These are phyloP conservation scores for Tylopilus orsonianus DNA, from an alignment of 1,284 basidiomycete species.

Conservation along the genomic window DNA sequence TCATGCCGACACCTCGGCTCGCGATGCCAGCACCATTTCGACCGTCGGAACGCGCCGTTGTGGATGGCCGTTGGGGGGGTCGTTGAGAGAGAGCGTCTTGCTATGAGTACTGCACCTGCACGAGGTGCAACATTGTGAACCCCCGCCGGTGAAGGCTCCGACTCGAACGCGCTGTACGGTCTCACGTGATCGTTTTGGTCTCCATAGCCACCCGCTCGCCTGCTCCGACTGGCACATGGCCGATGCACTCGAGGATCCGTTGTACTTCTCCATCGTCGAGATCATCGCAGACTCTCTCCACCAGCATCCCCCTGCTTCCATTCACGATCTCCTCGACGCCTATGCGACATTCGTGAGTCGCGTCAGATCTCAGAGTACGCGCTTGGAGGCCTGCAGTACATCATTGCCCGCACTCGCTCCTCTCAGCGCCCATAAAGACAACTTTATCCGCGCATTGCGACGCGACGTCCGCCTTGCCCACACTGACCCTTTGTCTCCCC, in stretches of 20 bases:
- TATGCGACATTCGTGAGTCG: conserved; percentile 50
- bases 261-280: conserved; percentile 45
- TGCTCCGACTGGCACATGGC: no score
- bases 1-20: neutral
- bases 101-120: no score
- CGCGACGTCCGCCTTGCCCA: conserved; percentile 49
- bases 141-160: no score
- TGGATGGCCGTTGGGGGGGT: no score
- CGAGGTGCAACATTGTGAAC: no score
- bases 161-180: no score
- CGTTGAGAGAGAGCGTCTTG: no score
- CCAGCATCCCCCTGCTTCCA: conserved; percentile 36
- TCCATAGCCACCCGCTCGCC: neutral
- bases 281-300: conserved; percentile 47
- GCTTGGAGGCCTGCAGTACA: conserved; percentile 24
- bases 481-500: conserved; percentile 34
- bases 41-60: no score
- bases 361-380: conserved; percentile 37
- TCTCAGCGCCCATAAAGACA: conserved; percentile 29
- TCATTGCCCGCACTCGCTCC: conserved; percentile 34
- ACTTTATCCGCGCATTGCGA: conserved; percentile 41
- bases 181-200: neutral
- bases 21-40: neutral
- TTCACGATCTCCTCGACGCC: conserved; percentile 57
- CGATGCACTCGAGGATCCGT: conserved; percentile 20